Evolutionary conservation across 2,329 filamentous ascomycete species (phyloP), one percentile per base, ranked within the genome.

Genomic region (Penicillium brasilianum): DNA sequence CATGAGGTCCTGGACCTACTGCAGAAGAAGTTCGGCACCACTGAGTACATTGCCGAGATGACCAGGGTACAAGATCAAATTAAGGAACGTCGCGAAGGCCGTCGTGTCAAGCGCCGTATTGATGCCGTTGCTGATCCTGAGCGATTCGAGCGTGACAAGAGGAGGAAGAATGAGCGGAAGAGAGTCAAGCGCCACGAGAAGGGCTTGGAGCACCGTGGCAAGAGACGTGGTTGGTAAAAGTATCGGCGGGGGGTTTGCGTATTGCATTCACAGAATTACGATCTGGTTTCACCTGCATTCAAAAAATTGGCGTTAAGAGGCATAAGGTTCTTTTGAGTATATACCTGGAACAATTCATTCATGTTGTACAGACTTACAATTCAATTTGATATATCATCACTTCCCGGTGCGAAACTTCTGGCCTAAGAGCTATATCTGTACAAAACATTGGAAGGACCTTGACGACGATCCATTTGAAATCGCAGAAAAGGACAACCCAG

Each of bases 71-170:
- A 92, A 62, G 88, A 90, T 55, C 85, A 84, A 16, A 88, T 95
- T n/a, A 86, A 85, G 71, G 84, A 85, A 66, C 87, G 89, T 71
- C 84, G 95, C 67, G 87, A 92, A 73, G 86, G 88, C 71, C 83
- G 96, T 66, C 87, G 90, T 57, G 87, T 84, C 65, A 99, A 99
- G 85, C 86, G 95, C 71, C 91, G 92, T 78, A 91, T 98, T 66
- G 93, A 96, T 74, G 91, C 91, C 11, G 88, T 99, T 25, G 85
- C 85, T 53, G 87, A 90, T 72, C 95, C 95, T 1, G 94, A 95
- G 79, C 89, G 84, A 73, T 88, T 88, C 69, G 91, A 88, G 30
- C 83, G 85, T 72, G 88, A 90, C 69, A 97, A 97, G 87, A 88
- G 86, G 74, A 91, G 89, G 81, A 93, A 90, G 82, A 85, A 90